Evolutionary conservation across 768 basidiomycete genomes (phyloP).

Genomic region (Boletellus emodensis): DNA sequence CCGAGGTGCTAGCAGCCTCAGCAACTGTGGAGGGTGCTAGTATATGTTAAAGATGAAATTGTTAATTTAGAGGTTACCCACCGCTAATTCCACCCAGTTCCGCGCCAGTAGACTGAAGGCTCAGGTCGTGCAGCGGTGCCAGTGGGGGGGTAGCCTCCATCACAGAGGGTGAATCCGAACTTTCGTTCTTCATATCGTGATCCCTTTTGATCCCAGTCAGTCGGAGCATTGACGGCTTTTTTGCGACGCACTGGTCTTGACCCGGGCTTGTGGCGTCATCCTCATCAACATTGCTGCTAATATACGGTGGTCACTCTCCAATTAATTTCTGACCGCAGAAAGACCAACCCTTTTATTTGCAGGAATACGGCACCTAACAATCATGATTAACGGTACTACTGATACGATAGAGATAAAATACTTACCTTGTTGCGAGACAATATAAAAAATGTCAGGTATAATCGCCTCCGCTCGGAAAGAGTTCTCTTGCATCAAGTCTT

Average conservation of each 20-base stretch:
- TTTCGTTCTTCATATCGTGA: neutral
- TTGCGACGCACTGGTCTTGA: neutral
- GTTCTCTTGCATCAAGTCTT: neutral
- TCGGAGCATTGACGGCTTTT: too few relatives aligned
- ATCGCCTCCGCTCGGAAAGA: neutral
- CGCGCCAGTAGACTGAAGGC: neutral
- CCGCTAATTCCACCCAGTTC: neutral
- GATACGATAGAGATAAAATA: neutral
- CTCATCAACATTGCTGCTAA: neutral
- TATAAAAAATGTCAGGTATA: neutral
- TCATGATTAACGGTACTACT: neutral
- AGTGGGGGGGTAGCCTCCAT: too few relatives aligned
- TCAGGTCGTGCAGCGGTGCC: too few relatives aligned
- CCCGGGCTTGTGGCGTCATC: neutral
- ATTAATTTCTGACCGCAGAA: neutral
- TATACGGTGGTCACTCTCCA: neutral
- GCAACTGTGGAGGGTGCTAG: too few relatives aligned
- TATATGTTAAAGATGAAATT: too few relatives aligned
- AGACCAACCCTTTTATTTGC: neutral
- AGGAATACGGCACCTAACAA: constrained; percentile 2
- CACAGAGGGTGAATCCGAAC: neutral
- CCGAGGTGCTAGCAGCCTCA: too few relatives aligned
- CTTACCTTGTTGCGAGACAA: neutral
- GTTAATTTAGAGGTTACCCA: neutral
- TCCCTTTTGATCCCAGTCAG: too few relatives aligned